Evolutionary conservation across 2,329 filamentous ascomycete species (phyloP).

Genomic region (Calonectria montana): DNA sequence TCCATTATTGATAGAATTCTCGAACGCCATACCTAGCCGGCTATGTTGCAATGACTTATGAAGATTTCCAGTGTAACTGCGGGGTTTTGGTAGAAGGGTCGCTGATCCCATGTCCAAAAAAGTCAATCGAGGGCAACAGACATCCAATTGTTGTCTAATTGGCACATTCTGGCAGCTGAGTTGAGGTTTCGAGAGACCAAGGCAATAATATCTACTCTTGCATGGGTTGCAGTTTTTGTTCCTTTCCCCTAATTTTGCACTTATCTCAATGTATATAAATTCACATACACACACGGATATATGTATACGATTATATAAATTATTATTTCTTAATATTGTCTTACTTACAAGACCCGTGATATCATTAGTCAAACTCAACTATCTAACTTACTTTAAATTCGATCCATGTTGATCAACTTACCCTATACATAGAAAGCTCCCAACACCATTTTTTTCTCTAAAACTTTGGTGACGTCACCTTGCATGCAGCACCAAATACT

Average conservation of each 20-base stretch:
- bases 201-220: neutral
- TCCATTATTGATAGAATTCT: slow-evolving; percentile 17
- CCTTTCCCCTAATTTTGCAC: neutral
- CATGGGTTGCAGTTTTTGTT: neutral
- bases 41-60: neutral
- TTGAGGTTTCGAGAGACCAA: neutral
- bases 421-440: neutral
- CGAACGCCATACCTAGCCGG: slow-evolving; percentile 12
- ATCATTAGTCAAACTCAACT: neutral
- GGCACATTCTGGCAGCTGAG: too few species aligned
- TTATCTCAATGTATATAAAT: neutral
- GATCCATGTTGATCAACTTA: neutral
- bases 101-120: neutral
- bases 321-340: neutral
- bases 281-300: neutral
- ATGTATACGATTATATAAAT: neutral
- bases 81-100: neutral
- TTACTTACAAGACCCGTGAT: too few species aligned
- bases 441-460: neutral
- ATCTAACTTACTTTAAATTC: neutral
- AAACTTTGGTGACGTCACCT: slow-evolving; percentile 36
- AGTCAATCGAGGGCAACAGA: neutral
- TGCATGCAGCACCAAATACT: slow-evolving; percentile 3
- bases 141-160: neutral
- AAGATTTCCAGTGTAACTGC: neutral